Evolutionary conservation across 2,329 filamentous ascomycete species (phyloP), one percentile per base, ranked within the genome.

Genomic region (Acrodontium crateriforme): DNA sequence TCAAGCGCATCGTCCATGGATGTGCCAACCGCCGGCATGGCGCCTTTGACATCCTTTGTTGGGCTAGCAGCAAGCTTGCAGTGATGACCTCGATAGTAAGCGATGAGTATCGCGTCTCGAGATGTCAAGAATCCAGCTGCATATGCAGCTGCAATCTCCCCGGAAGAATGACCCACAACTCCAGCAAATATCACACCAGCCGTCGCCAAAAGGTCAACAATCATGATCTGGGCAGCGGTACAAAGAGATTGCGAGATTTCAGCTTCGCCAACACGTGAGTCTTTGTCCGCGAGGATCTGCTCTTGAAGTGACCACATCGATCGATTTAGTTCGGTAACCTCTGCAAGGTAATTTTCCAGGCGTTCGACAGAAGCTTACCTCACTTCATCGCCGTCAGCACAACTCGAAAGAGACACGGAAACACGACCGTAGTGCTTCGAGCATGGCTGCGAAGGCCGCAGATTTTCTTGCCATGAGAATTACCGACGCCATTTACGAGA

Each of bases 141-240:
- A 31, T 47, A 52, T 2, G 47, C 45, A 3, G 50, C 49, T 11
- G 41, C 47, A 9, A 53, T 50, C 32, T 54, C 51, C 5, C 51
- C 52, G 13, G 25, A 37, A 2, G 37, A 43, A 30, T 55, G 52
- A 3, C 52, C 50, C 14, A 44, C 33, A 0, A 53, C 47, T n/a
- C 26, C 30, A 6, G 16, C 12, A 4, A 47, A 40, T 9, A 9
- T 3, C 5, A 52, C 32, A 7, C 32, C 35, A 28, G 35, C 42
- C 3, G 32, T 21, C 6, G 10, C 13, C 2, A 67, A 49, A 0
- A 59, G 38, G n/a, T 63, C 52, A 0, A 63, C 49, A 1, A 69
- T 38, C 0, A 52, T 65, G 2, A 73, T 52, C 37, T 73, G 69
- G 2, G 73, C 20, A 0, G 66, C 67, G 0, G 67, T 71, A 28